Conservation (phyloP, 768 basidiomycete genomes). For the Russula brevipes region DNA sequence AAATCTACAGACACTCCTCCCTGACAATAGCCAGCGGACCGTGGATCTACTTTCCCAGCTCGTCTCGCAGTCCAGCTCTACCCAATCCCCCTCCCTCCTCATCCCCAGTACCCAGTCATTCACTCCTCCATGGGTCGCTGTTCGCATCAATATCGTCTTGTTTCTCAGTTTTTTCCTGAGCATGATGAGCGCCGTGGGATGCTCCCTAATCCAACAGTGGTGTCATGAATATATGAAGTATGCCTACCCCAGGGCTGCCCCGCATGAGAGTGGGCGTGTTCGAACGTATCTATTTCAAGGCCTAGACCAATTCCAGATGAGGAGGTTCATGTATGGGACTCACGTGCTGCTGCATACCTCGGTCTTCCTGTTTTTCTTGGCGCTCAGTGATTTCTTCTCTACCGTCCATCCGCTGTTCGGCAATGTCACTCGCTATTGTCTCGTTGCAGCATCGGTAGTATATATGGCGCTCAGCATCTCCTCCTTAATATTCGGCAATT, state of each 20-base stretch:
- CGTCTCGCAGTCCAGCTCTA: too few relatives aligned
- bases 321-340: conserved; percentile 10
- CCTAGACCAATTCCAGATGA: conserved; percentile 8
- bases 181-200: conserved; percentile 14
- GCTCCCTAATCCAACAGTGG: conserved; percentile 22
- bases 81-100: too few relatives aligned
- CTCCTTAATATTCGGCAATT: conserved; percentile 7
- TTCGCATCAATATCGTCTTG: conserved; percentile 18
- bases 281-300: conserved; percentile 11
- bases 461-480: conserved; percentile 15
- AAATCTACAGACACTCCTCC: conserved; percentile 15
- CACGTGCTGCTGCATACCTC: conserved; percentile 16
- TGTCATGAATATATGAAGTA: conserved; percentile 3
- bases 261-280: conserved; percentile 13
- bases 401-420: neutral
- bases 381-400: conserved; percentile 12
- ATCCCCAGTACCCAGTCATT: neutral
- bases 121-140: neutral
- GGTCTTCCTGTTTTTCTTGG: conserved; percentile 15
- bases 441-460: neutral
- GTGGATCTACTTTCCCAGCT: conserved; percentile 1
- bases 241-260: conserved; percentile 3
- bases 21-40: conserved; percentile 1
- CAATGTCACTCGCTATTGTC: neutral
- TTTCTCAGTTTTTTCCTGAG: conserved; percentile 17